Evolutionary conservation across 495 filamentous ascomycete species (phyloP).

Genomic region (Hypoxylon trugodes): DNA sequence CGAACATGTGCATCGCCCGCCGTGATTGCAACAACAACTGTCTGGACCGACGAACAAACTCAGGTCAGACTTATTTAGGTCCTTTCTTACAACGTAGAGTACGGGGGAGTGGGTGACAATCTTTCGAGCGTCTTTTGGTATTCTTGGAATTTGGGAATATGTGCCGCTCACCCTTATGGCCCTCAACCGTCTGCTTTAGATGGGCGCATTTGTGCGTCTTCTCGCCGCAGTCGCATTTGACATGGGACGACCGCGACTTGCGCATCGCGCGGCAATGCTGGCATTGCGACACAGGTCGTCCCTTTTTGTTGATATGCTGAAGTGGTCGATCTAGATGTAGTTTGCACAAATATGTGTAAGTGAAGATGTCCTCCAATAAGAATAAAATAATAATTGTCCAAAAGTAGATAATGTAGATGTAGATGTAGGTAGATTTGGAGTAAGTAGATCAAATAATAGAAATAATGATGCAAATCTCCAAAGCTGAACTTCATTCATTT

Average conservation of each 20-base stretch:
- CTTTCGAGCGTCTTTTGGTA: not conserved
- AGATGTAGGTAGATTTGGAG: conserved; percentile 5
- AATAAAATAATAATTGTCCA: not conserved
- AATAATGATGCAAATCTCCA: too few species aligned
- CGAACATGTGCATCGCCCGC: conserved; percentile 89
- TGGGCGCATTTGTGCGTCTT: conserved; percentile 81
- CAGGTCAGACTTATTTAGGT: conserved; percentile 55
- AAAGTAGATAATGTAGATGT: not conserved
- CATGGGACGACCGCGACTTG: conserved; percentile 95
- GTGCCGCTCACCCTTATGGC: conserved; percentile 62
- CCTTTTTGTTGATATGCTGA: conserved; percentile 97
- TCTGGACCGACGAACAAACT: conserved; percentile 61
- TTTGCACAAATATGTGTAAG: conserved; percentile 42
- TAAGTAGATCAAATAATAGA: too few species aligned
- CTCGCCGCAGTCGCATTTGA: conserved; percentile 97
- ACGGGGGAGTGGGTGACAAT: not conserved
- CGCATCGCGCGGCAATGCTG: conserved; percentile 94
- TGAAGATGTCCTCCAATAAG: conserved; percentile 4
- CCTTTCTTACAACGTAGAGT: not conserved
- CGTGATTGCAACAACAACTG: conserved; percentile 89
- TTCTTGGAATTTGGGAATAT: conserved; percentile 7
- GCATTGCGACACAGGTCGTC: conserved; percentile 98
- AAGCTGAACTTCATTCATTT: conserved; percentile 2
- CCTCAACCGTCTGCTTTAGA: conserved; percentile 59
- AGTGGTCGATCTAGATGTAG: conserved; percentile 82